Evolutionary conservation across 768 basidiomycete species (phyloP), one percentile per base, ranked within the genome.

Genomic region (Calocybe gangraenosa): DNA sequence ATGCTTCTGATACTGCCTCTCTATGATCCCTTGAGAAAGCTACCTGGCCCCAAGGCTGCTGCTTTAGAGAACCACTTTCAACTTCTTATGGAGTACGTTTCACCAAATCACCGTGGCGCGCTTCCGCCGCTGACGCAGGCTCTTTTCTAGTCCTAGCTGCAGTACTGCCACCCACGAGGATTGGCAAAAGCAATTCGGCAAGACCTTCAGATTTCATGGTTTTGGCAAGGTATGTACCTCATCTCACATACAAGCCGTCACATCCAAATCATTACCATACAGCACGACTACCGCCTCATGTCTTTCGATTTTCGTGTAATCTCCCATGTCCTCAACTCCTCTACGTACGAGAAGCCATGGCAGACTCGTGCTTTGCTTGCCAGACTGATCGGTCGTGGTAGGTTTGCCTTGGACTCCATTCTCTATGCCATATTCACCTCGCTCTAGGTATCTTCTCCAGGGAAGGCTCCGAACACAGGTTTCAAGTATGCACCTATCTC

Each of bases 231-330:
- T 76, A 48, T 7, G 28, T 40, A 18, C 11, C 25, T 30, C 41
- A 32, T 20, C 18, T 8, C 6, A 17, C 20, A 23, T 15, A 39
- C 20, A 28, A 37, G 22, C 30, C 36, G 19, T 20, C 15, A 40
- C 22, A 6, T n/a, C 9, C 17, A 35, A 35, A 35, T n/a, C 17
- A 35, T 22, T 20, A 11, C 28, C 10, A 30, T 41, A 3, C 45
- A 79, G 75, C 70, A 75, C 48, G 79, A 81, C 51, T 72, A 72
- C 49, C 73, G 79, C 32, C 54, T 81, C 17, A 63, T 81, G 59
- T 69, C 77, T 0, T 70, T 78, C 41, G 78, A 81, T 54, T 63
- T 73, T 42, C 68, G 70, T 9, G 72, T 68, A 10, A 56, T 77
- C 8, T 60, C 70, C 4, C 73, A 79, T 57, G 60, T 81, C 25